Percentiles rank a stretch among this genome's conserved stretches.
These are phyloP conservation scores for Eucommia ulmoides DNA, from an alignment of 257 asterid genomes.

Conservation along the genomic window DNA sequence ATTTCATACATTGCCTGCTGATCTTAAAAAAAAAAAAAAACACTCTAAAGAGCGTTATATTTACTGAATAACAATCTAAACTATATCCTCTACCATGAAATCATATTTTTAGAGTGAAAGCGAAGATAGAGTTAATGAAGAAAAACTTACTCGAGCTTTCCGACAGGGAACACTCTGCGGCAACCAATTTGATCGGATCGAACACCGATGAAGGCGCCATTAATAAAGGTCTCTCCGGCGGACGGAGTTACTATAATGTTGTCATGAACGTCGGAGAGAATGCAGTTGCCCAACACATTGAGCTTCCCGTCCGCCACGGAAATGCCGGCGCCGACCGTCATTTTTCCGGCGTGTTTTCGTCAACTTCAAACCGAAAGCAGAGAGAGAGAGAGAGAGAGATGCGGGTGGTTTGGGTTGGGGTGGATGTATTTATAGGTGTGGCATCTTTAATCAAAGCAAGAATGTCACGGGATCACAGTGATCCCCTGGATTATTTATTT, in stretches of 20 bases:
- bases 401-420: too few species aligned
- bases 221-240: slow-evolving; percentile 36
- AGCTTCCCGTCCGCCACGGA: slow-evolving; percentile 52
- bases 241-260: slow-evolving; percentile 58
- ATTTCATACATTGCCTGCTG: too few species aligned
- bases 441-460: too few species aligned
- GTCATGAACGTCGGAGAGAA: slow-evolving; percentile 45
- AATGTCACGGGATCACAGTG: too few species aligned
- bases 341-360: slow-evolving; percentile 10
- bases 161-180: slow-evolving; percentile 68
- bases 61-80: not conserved
- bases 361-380: too few species aligned
- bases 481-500: too few species aligned
- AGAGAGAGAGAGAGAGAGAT: too few species aligned
- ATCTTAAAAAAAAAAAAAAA: too few species aligned
- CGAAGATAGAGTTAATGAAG: not conserved
- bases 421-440: too few species aligned
- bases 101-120: not conserved
- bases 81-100: not conserved
- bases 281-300: slow-evolving; percentile 50
- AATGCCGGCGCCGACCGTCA: slow-evolving; percentile 33
- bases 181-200: slow-evolving; percentile 54
- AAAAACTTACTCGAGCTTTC: slow-evolving; percentile 51
- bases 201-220: slow-evolving; percentile 81
- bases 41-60: too few species aligned